Percentiles rank a stretch among this genome's conserved stretches.
Conservation (phyloP, 163 green algal genomes). For the Trebouxia gelatinosa region DNA sequence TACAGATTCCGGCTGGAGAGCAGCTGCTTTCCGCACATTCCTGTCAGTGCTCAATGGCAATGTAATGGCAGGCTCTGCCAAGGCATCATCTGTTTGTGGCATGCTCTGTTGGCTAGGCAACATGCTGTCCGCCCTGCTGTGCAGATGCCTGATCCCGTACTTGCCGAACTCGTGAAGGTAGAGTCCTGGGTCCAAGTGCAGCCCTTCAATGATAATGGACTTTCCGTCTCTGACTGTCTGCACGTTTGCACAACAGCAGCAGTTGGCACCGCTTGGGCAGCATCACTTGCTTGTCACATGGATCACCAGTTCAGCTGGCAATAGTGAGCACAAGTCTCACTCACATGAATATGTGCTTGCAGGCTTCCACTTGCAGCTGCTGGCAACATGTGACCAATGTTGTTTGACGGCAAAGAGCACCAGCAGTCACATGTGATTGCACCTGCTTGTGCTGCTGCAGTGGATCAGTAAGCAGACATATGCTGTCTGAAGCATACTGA, state of each 20-base stretch:
- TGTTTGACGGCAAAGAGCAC: no score
- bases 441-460: slow-evolving; percentile 39
- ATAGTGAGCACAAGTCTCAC: no score
- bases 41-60: slow-evolving; percentile 2
- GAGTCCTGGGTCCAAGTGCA: slow-evolving; percentile 74
- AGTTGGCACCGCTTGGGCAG: no score
- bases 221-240: slow-evolving; percentile 82
- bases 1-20: slow-evolving; percentile 1
- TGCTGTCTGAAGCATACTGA: slow-evolving; percentile 86
- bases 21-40: not conserved
- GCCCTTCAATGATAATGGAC: slow-evolving; percentile 83
- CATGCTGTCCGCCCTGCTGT: slow-evolving; percentile 7
- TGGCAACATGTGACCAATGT: no score
- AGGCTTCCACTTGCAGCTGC: no score
- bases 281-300: no score
- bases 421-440: not conserved
- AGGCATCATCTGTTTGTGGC: not conserved
- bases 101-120: not conserved
- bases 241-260: not conserved
- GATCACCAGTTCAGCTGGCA: no score
- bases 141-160: slow-evolving; percentile 30
- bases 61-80: not conserved
- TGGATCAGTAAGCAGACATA: slow-evolving; percentile 90
- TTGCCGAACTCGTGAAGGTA: slow-evolving; percentile 66
- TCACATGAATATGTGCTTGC: no score